These are phyloP conservation scores for Diplodia mutila DNA, from an alignment of 2,329 filamentous ascomycete genomes.

Conservation along the genomic window DNA sequence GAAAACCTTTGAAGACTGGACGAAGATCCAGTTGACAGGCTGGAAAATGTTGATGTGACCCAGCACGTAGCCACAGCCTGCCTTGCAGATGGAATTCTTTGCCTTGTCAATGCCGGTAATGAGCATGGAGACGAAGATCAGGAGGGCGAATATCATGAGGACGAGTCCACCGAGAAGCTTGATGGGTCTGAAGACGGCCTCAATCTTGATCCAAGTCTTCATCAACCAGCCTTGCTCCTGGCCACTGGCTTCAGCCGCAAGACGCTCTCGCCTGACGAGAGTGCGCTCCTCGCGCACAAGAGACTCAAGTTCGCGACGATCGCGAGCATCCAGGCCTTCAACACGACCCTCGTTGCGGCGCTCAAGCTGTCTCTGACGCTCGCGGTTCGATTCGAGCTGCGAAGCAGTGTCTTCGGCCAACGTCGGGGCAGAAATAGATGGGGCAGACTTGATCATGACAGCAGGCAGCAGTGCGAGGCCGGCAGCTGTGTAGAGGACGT, in stretches of 20 bases:
- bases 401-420: constrained; percentile 76
- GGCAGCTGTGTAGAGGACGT: constrained; percentile 84
- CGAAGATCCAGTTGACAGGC: constrained; percentile 87
- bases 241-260: constrained; percentile 80
- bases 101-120: constrained; percentile 96
- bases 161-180: constrained; percentile 85
- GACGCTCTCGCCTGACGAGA: constrained; percentile 81
- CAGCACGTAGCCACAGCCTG: constrained; percentile 88
- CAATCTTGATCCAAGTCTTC: constrained; percentile 76
- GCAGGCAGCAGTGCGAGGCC: constrained; percentile 89
- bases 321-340: constrained; percentile 78
- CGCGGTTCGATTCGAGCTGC: constrained; percentile 83
- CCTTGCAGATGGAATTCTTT: constrained; percentile 90
- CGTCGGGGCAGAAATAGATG: constrained; percentile 79
- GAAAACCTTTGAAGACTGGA: constrained; percentile 80
- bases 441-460: constrained; percentile 88
- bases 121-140: constrained; percentile 90
- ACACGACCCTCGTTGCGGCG: constrained; percentile 77
- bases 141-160: constrained; percentile 71
- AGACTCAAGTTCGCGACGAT: constrained; percentile 84
- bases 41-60: constrained; percentile 90
- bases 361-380: constrained; percentile 89
- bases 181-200: constrained; percentile 81
- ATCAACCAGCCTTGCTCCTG: constrained; percentile 76
- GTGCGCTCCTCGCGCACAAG: constrained; percentile 90